phyloP scores from a whole-genome alignment of 2,329 filamentous ascomycete genomes.

The Incumbomyces lentus region DNA sequence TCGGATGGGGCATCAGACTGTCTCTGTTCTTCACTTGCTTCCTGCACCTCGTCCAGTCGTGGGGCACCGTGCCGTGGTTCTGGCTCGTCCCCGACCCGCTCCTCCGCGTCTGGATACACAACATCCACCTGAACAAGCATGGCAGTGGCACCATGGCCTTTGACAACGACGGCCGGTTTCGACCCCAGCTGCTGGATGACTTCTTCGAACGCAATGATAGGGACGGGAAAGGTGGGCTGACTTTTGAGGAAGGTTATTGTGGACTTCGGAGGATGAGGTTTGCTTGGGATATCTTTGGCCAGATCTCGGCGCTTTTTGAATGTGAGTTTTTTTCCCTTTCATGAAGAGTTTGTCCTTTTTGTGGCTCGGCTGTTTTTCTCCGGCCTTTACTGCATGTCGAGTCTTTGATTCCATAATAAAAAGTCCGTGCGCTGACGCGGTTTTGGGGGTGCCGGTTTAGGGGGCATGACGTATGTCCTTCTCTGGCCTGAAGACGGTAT shows the following conservation, averaged over 20 bases:
- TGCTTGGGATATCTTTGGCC: conserved; percentile 34
- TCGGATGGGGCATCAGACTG: conserved; percentile 34
- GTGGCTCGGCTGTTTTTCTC: too few species aligned
- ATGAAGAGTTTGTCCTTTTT: too few species aligned
- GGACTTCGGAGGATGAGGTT: conserved; percentile 32
- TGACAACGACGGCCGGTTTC: conserved; percentile 37
- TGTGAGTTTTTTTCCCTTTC: too few species aligned
- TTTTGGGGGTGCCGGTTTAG: not conserved
- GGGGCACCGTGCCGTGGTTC: conserved; percentile 34
- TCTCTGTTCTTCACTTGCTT: conserved; percentile 36
- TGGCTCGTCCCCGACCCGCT: conserved; percentile 33
- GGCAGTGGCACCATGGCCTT: conserved; percentile 34
- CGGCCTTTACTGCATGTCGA: too few species aligned
- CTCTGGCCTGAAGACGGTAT: conserved; percentile 24
- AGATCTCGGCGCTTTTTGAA: conserved; percentile 36
- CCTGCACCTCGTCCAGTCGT: conserved; percentile 42
- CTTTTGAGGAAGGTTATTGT: conserved; percentile 28
- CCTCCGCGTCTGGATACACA: conserved; percentile 32
- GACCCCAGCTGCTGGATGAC: conserved; percentile 39
- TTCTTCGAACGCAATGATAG: conserved; percentile 38
- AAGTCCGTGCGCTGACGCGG: too few species aligned
- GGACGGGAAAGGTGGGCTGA: conserved; percentile 30
- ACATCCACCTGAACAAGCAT: conserved; percentile 35
- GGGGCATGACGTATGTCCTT: conserved; percentile 24
- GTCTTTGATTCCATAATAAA: too few species aligned